Evolutionary conservation across 139 green algal species (phyloP).

Genomic region (Closterium sp.): DNA sequence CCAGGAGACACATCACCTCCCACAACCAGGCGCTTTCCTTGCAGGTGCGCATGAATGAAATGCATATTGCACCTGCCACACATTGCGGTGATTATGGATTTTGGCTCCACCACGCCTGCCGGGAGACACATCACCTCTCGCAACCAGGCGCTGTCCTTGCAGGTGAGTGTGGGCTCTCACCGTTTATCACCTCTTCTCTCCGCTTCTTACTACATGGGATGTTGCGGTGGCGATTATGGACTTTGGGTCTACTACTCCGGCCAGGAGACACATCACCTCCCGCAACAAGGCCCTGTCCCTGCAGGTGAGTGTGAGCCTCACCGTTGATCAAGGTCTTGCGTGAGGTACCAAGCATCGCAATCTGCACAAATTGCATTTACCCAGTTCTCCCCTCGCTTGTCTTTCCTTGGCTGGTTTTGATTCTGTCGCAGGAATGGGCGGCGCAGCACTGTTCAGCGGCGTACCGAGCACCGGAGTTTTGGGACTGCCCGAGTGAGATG

Average conservation of each 20-base stretch:
- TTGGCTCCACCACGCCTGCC: slow-evolving; percentile 68
- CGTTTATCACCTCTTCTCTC: no score
- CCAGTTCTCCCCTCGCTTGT: not conserved
- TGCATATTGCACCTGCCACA: no score
- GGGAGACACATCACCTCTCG: not conserved
- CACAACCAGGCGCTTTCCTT: no score
- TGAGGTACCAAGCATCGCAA: no score
- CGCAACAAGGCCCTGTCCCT: not conserved
- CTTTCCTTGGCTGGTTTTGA: not conserved
- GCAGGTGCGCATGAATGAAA: no score
- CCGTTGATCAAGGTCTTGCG: no score
- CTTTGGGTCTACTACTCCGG: slow-evolving; percentile 71
- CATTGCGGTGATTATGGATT: slow-evolving; percentile 86
- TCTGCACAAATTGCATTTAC: no score
- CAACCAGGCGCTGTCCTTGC: not conserved
- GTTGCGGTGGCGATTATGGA: slow-evolving; percentile 71
- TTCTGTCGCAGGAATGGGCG: slow-evolving; percentile 49
- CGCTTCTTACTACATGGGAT: not conserved
- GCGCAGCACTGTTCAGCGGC: slow-evolving; percentile 75
- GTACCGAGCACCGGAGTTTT: slow-evolving; percentile 90
- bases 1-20: no score
- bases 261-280: not conserved
- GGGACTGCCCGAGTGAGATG: slow-evolving; percentile 71
- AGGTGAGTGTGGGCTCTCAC: no score
- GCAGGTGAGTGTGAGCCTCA: not conserved